Evolutionary conservation across 2,329 filamentous ascomycete genomes (phyloP).

Genomic region (Mycogone perniciosa): DNA sequence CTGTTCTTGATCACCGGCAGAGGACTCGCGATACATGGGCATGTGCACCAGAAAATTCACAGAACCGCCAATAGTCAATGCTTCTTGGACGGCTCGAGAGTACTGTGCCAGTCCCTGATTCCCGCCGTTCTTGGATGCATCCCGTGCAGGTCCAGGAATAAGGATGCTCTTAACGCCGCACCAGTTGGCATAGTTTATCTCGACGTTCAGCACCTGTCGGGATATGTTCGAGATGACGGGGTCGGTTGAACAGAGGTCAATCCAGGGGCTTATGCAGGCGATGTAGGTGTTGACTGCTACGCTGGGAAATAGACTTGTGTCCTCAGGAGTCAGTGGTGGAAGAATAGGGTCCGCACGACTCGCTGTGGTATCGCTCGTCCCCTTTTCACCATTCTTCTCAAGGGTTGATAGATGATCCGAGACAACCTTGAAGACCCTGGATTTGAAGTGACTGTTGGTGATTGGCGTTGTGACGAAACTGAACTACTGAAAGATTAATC

Average conservation of each 20-base stretch:
- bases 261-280: slow-evolving; percentile 82
- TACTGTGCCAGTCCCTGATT: slow-evolving; percentile 62
- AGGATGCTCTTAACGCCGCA: slow-evolving; percentile 82
- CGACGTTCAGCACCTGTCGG: slow-evolving; percentile 80
- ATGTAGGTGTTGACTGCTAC: slow-evolving; percentile 66
- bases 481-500: slow-evolving; percentile 48
- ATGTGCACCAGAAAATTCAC: slow-evolving; percentile 75
- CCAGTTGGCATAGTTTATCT: slow-evolving; percentile 92
- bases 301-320: slow-evolving; percentile 67
- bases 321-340: slow-evolving; percentile 68
- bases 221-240: slow-evolving; percentile 80
- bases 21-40: slow-evolving; percentile 73
- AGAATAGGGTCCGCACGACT: slow-evolving; percentile 51
- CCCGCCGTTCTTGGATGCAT: slow-evolving; percentile 46
- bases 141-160: slow-evolving; percentile 67
- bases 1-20: slow-evolving; percentile 45
- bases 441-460: slow-evolving; percentile 66
- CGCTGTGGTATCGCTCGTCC: slow-evolving; percentile 37
- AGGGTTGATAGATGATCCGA: slow-evolving; percentile 46
- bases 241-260: slow-evolving; percentile 78
- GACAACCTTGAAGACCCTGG: slow-evolving; percentile 58
- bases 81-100: slow-evolving; percentile 76
- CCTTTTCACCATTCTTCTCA: slow-evolving; percentile 32
- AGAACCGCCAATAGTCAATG: slow-evolving; percentile 65
- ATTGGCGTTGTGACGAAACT: slow-evolving; percentile 73